Conservation (phyloP, 192 early-diverging fungal species). For the Coemansia sp. region DNA sequence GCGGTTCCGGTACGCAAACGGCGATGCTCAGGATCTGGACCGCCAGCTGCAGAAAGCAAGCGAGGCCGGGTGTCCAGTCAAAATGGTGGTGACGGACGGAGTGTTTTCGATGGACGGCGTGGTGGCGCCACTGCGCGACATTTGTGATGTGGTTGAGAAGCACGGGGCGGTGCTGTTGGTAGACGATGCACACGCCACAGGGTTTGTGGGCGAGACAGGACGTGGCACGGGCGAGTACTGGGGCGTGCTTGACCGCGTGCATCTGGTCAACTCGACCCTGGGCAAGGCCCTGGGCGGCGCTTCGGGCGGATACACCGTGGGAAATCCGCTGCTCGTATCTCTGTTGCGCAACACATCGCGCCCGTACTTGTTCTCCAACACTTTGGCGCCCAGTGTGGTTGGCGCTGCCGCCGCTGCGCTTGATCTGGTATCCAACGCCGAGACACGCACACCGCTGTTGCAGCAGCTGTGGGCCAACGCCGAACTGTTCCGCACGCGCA, state of each 20-base stretch:
- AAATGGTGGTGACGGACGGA: conserved; percentile 73
- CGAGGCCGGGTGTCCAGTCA: conserved; percentile 53
- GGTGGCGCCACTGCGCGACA: conserved; percentile 62
- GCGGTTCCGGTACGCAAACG: conserved; percentile 68
- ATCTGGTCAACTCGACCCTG: conserved; percentile 62
- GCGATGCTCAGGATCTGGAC: conserved; percentile 69
- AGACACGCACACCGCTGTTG: conserved; percentile 47
- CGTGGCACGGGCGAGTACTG: conserved; percentile 69
- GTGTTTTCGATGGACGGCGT: conserved; percentile 68
- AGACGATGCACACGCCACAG: conserved; percentile 73
- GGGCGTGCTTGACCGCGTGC: conserved; percentile 57
- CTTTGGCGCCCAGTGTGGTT: conserved; percentile 57
- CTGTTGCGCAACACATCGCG: conserved; percentile 57
- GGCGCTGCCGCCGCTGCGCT: conserved; percentile 56
- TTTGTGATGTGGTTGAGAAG: conserved; percentile 68
- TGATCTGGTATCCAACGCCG: conserved; percentile 54
- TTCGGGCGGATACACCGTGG: conserved; percentile 55
- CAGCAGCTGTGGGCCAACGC: conserved; percentile 62
- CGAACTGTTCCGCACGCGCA: conserved; percentile 57
- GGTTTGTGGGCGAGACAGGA: conserved; percentile 65
- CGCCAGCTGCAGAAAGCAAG: conserved; percentile 55
- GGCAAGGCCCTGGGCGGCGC: conserved; percentile 62
- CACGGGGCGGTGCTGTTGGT: conserved; percentile 72
- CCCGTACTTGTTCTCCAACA: conserved; percentile 62
- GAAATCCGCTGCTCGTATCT: conserved; percentile 41